Evolutionary conservation across 2,329 filamentous ascomycete genomes (phyloP).

Genomic region (Clonostachys sp.): DNA sequence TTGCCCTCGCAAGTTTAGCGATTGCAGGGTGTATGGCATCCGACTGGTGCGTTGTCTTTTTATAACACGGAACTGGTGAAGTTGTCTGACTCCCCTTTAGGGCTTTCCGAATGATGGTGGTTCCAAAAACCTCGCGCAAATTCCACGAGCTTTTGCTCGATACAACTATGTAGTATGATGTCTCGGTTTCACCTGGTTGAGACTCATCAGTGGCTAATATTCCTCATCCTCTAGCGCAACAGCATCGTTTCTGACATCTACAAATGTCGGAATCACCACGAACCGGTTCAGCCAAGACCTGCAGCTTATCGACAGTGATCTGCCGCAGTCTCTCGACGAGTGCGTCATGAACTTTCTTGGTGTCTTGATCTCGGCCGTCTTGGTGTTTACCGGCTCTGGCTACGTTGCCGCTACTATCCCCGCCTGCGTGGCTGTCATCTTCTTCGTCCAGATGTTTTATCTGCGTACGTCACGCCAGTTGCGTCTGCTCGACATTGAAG

Average conservation of each 20-base stretch:
- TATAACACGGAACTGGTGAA: too few species aligned
- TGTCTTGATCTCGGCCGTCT: constrained; percentile 7
- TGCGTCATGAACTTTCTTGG: constrained; percentile 9
- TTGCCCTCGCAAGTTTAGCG: too few species aligned
- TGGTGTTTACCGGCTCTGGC: background rate
- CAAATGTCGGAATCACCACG: constrained; percentile 24
- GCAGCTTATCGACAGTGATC: constrained; percentile 27
- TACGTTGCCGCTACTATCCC: constrained; percentile 38
- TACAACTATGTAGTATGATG: too few species aligned
- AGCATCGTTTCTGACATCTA: constrained; percentile 24
- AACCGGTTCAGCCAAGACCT: constrained; percentile 34
- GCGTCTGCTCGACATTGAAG: constrained; percentile 47
- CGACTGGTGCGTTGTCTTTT: too few species aligned
- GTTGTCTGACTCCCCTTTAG: too few species aligned
- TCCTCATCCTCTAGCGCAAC: constrained; percentile 12
- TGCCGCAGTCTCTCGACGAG: constrained; percentile 11
- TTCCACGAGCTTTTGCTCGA: too few species aligned
- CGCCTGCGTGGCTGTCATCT: constrained; percentile 6
- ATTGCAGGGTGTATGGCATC: too few species aligned
- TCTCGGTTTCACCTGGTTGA: too few species aligned
- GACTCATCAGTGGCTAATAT: too few species aligned
- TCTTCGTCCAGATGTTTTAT: constrained; percentile 9
- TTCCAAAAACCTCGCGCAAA: too few species aligned
- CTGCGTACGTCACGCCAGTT: constrained; percentile 50
- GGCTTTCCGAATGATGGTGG: too few species aligned